Evolutionary conservation across 768 basidiomycete genomes (phyloP), one percentile per base, ranked within the genome.

Genomic region (Pisolithus tinctorius): DNA sequence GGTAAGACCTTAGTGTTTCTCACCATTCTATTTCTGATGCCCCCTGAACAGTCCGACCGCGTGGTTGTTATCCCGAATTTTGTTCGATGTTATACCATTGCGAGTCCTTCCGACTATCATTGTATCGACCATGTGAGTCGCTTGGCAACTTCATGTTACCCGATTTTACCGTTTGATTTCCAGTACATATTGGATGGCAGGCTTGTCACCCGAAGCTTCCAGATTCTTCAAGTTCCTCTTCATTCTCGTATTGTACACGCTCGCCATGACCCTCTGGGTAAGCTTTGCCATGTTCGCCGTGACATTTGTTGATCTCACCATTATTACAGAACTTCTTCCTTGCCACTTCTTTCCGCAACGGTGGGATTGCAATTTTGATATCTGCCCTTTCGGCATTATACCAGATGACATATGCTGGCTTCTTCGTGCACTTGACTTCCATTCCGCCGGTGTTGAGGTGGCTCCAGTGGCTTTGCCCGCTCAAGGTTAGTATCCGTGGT

Each of bases 111-210:
- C 94, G 2, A 93, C 92, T 0, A 84, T 98, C 48, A 71, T 94
- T 46, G 84, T 96, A 6, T 79, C 84, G 4, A 82, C 88, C 4
- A 88, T 93, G 86, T 91, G 57, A 61, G 87, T 68, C 34, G 5
- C 4, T 34, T 42, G 36, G 9, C 2, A 31, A 23, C 27, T 49
- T 14, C 29, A 8, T 39, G 3, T 30, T 14, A 30, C 5, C 13
- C 41, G 16, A 40, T 16, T 46, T 31, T 25, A 50, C 57, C 54
- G 43, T 16, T 20, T 29, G 11, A n/a, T 46, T 29, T 40, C 9
- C 53, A 88, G 86, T 48, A 85, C 84, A n/a, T 93, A 92, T 59
- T 92, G 90, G 89, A 93, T 97, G 94, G 91, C 92, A 3, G 93
- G 94, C 11, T 79, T 97, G 4, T 78, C 88, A 2, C 75, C 75